Base-by-base conservation (phyloP, 2,329 filamentous ascomycete species). In the Chlorencoelia australis region DNA sequence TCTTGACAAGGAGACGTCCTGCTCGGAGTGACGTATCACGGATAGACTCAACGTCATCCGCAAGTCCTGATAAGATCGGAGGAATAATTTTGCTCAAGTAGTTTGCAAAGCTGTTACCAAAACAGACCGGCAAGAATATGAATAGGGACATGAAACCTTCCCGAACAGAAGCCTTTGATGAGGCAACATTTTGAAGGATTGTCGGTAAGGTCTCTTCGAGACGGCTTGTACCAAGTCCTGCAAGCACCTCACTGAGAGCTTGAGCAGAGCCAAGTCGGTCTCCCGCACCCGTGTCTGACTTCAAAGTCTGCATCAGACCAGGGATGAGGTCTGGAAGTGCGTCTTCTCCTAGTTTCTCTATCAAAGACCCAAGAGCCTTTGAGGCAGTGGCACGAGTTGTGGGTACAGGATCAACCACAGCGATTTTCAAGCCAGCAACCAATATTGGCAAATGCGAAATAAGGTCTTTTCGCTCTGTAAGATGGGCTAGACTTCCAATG, bases 111-210 rank as follows among this genome's bases (percentile, higher is more conserved):
- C 88, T 94, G 70, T 98, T 98, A 54, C 91, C 91, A 53, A 98
- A 98, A 64, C 91, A 98, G 35, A 94, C 91, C 9, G 91, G 91
- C 65, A 98, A 76, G 73, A 95, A 98, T 49, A 98, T 96, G 64
- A 98, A 98, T 26, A 98, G 73, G 6, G 91, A 95, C 91, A 98
- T 98, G 67, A 98, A 98, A 30, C 91, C 91, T 68, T 98, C 91
- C 52, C 91, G 79, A 46, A 98, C 86, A 37, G 87, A 78, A 13
- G 91, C 59, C 62, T 94, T 95, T 49, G 81, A 76, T 52, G 89
- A 96, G 49, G 86, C 79, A 47, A 94, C 89, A 54, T 98, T 98
- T 54, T 96, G 89, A 26, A 98, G 65, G 50, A 98, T 94, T 9
- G 89, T 95, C 25, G 91, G 93, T 30, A 98, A 67, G 4, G 88